Evolutionary conservation across 805 yeast species (phyloP), one percentile per base, ranked within the genome.

Genomic region (Candida bentonensis): DNA sequence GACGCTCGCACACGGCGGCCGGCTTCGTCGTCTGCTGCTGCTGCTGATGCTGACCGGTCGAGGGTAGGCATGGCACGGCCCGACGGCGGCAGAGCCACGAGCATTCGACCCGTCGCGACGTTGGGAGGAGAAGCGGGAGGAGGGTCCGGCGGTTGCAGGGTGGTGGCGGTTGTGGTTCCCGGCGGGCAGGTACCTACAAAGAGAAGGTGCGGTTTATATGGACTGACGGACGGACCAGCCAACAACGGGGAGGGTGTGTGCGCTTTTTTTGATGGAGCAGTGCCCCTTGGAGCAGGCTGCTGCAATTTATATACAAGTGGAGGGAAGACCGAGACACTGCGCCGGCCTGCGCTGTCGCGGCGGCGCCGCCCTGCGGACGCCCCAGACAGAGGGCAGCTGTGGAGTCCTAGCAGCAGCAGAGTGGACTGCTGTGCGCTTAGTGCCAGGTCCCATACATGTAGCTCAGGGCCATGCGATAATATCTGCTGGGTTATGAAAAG

Each of bases 1-100:
- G 41, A 5, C 7, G 52, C 7, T 25, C n/a, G n/a, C n/a, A n/a
- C n/a, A n/a, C n/a, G n/a, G n/a, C n/a, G 27, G 27, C 11, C 27
- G 27, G 13, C 7, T 25, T 25, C 11, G 27, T 13, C 27, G 11
- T 7, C 27, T 25, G 27, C 11, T 9, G 13, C 27, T 13, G 13
- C 11, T 7, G 7, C 27, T 25, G 27, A 13, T 13, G 27, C 13
- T 25, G 27, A 25, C 27, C 11, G 13, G 27, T 25, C 27, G 27
- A 9, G 27, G 13, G 7, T 7, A 25, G 36, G 36, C 36, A 30
- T 30, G 36, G 36, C 36, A 30, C 36, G 17, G 36, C 36, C 36
- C 11, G 36, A 30, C 17, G 36, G 36, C 36, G 36, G 17, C n/a
- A n/a, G 17, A 30, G 36, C 36, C 20, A 30, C 36, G 36, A 30